Percentiles rank a stretch among this genome's conserved stretches.
These are phyloP conservation scores for Angophora floribunda DNA, from an alignment of 345 rosid genomes.

Conservation along the genomic window DNA sequence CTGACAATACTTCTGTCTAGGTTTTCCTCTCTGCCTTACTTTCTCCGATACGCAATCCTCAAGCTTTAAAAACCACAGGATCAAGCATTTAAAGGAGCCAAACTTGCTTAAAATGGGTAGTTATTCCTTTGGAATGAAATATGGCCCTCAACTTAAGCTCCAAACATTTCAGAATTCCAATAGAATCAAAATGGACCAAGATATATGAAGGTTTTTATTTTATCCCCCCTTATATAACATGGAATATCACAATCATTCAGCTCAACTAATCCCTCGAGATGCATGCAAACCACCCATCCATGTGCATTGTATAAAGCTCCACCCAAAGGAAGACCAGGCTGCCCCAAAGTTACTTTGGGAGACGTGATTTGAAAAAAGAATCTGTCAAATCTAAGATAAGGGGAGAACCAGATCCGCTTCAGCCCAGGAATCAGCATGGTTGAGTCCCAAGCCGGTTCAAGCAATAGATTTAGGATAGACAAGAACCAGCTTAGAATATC, in stretches of 20 bases:
- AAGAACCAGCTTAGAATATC: background rate
- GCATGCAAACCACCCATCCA: background rate
- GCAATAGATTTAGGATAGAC: background rate
- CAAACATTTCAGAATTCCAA: background rate
- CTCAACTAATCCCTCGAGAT: background rate
- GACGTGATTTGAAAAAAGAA: background rate
- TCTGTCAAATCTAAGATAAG: background rate
- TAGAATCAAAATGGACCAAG: background rate
- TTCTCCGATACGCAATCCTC: background rate
- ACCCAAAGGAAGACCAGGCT: background rate
- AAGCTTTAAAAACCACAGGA: background rate
- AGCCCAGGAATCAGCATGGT: background rate
- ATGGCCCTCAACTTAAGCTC: background rate
- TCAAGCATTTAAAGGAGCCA: background rate
- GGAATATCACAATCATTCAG: background rate
- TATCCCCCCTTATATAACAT: background rate
- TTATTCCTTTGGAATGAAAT: background rate
- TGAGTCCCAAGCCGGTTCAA: background rate
- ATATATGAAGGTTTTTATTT: background rate
- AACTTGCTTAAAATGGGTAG: background rate
- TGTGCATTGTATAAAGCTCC: background rate
- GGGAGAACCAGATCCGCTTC: background rate
- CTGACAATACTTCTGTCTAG: background rate
- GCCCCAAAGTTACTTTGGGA: background rate
- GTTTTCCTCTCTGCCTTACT: background rate